Base-by-base conservation (phyloP, 2,329 filamentous ascomycete species). In the Hymenoscyphus fraxineus region DNA sequence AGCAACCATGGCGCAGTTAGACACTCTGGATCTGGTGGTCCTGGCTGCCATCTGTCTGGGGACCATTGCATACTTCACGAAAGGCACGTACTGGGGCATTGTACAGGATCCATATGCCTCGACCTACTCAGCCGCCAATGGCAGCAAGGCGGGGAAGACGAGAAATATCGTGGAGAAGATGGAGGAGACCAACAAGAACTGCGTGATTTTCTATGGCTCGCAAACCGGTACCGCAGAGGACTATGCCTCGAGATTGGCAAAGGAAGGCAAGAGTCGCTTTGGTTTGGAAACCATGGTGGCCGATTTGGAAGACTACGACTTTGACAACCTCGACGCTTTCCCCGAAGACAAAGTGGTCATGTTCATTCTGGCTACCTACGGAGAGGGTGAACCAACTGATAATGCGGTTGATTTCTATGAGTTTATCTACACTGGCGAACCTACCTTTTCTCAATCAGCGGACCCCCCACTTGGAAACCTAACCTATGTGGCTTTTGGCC, bases 351-450 rank as follows among this genome's bases (percentile, higher is more conserved):
- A 97, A 80, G 79, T 99, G 61, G 91, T 89, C 73, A 90, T 99
- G 81, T 99, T 99, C 76, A 90, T 99, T 65, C 85, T 99, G 68
- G 95, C 95, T 61, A 99, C 96, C 41, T 99, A 99, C 74, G 95
- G 95, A 70, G 95, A 99, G 82, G 95, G 95, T 68, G 96, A 99
- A 80, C 95, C 95, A 56, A 99, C 96, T 39, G 95, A 99, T 75
- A 99, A 99, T 76, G 95, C 96, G 6, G 95, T 98, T 68, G 95
- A 99, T 72, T 99, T 99, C 81, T 97, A 96, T 81, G 95, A 99
- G 77, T 98, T 97, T 80, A 85, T 98, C 74, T 91, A 86, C 59
- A 85, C 85, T 69, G 93, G 98, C 19, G 92, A 95, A 64, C 82
- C 89, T 64, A 80, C 85, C 70, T 98, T 98, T 79, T 91, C 90